Conservation (phyloP, 257 asterid genomes). For the Solanum bulbocastanum region DNA sequence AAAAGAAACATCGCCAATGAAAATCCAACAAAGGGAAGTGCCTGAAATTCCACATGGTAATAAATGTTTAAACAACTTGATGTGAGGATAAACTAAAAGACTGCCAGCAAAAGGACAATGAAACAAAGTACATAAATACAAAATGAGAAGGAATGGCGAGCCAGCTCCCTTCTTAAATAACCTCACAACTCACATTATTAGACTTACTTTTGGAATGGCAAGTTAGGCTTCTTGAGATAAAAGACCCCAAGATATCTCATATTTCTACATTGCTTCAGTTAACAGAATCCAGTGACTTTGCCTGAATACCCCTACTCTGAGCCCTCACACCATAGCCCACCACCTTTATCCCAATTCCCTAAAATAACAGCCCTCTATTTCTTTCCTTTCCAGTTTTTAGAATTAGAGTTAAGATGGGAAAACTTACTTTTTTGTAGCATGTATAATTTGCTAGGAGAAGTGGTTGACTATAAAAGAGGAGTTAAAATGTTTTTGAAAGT, state of each 20-base stretch:
- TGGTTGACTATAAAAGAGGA: not conserved
- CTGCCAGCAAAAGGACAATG: not conserved
- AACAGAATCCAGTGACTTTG: not conserved
- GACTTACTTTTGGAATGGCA: not conserved
- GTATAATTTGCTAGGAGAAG: not conserved
- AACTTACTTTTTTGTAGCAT: not conserved
- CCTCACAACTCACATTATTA: not conserved
- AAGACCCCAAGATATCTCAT: not conserved
- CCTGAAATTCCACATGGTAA: conserved; percentile 24
- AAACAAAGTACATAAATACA: not conserved
- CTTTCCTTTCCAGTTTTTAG: not conserved
- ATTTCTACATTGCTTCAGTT: not conserved
- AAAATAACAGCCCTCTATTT: not conserved
- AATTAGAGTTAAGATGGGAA: not conserved
- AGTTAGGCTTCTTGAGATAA: not conserved
- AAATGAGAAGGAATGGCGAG: not conserved
- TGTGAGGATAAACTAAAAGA: not conserved
- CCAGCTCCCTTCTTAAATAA: not conserved
- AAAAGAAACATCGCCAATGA: conserved; percentile 79
- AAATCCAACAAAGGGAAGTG: conserved; percentile 78
- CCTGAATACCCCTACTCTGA: not conserved
- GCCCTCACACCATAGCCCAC: not conserved
- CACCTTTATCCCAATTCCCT: not conserved
- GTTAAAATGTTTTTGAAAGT: not conserved
- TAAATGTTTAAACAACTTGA: not conserved